Evolutionary conservation across 176 grass and related monocot species (phyloP).

Genomic region (Oryza australiensis): DNA sequence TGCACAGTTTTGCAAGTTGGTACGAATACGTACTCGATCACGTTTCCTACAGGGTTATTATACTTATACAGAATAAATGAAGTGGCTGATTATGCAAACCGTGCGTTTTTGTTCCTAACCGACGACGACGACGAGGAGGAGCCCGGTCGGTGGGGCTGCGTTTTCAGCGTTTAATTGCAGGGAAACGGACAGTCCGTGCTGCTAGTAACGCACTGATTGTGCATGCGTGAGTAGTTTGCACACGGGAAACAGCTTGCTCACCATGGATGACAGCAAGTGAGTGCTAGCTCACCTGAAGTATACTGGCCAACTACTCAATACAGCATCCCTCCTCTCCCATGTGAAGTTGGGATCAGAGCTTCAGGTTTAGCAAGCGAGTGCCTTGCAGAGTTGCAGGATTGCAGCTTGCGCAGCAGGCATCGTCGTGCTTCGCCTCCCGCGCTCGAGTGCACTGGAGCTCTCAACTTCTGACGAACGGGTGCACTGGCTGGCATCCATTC

Average conservation of each 20-base stretch:
- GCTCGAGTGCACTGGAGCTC: background rate
- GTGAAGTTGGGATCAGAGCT: too few species aligned
- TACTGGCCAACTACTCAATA: background rate
- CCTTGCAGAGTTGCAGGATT: too few species aligned
- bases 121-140: background rate
- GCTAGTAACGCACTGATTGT: background rate
- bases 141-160: background rate
- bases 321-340: too few species aligned
- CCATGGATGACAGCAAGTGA: background rate
- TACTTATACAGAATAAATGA: background rate
- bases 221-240: background rate
- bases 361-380: too few species aligned
- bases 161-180: conserved; percentile 6
- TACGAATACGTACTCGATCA: background rate
- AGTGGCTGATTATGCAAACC: background rate
- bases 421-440: too few species aligned
- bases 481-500: background rate
- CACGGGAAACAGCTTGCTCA: background rate
- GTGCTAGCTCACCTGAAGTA: background rate
- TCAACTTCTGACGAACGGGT: background rate
- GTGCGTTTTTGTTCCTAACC: background rate
- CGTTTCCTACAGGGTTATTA: background rate
- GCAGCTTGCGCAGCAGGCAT: too few species aligned
- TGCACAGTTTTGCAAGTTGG: background rate
- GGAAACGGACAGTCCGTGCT: background rate